Percentiles rank a stretch among this genome's conserved stretches.
Conservation (phyloP, 2,329 filamentous ascomycete genomes). For the Bipolaris bicolor region DNA sequence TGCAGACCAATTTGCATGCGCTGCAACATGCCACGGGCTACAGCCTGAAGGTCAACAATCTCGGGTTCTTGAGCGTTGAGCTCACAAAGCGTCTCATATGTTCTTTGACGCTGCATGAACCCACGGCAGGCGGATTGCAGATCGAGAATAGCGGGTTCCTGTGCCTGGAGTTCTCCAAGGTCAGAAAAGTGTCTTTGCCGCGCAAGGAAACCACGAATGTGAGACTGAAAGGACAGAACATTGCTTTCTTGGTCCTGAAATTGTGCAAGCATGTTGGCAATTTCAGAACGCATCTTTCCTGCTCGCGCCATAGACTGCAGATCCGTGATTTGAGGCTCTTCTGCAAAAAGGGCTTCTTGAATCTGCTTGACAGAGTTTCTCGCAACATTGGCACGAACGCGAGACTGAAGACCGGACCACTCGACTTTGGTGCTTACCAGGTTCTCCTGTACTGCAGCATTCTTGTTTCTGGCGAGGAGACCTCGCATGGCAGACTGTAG, state of each 20-base stretch:
- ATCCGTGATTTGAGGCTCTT: constrained; percentile 40
- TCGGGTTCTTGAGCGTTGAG: constrained; percentile 72
- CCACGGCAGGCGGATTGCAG: constrained; percentile 74
- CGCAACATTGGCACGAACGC: constrained; percentile 50
- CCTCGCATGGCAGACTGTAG: constrained; percentile 72
- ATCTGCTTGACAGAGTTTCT: constrained; percentile 39
- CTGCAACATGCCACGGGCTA: constrained; percentile 78
- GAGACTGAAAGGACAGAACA: constrained; percentile 60
- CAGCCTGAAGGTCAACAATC: constrained; percentile 73
- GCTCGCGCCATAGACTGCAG: constrained; percentile 53
- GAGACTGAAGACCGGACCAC: constrained; percentile 56
- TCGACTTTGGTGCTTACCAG: constrained; percentile 50
- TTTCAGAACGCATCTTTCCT: constrained; percentile 38
- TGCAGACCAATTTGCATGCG: constrained; percentile 75
- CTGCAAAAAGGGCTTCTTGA: constrained; percentile 41
- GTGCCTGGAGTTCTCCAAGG: constrained; percentile 61
- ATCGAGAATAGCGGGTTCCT: constrained; percentile 62
- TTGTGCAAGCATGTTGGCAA: constrained; percentile 43
- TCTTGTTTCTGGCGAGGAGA: constrained; percentile 48
- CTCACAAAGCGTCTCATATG: constrained; percentile 69
- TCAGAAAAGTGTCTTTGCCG: constrained; percentile 54
- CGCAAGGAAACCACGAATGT: constrained; percentile 56
- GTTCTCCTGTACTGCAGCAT: constrained; percentile 49
- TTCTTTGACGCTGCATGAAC: constrained; percentile 66
- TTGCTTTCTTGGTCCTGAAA: constrained; percentile 53